Evolutionary conservation across 2,329 filamentous ascomycete species (phyloP).

Genomic region (Cyclaneusma minus): DNA sequence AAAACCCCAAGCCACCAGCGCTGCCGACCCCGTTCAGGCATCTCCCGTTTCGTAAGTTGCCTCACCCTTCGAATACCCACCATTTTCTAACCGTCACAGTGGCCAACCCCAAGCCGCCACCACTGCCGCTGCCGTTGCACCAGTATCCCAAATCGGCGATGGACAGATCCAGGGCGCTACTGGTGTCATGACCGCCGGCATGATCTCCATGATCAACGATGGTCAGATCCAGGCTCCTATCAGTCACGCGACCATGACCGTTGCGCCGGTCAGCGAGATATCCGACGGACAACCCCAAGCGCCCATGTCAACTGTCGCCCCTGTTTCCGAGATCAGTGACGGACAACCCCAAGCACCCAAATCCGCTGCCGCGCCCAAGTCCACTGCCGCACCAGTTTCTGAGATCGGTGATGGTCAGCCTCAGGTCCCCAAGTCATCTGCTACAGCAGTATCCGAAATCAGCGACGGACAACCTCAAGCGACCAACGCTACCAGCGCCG

Average conservation of each 20-base stretch:
- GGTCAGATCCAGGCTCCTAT: slow-evolving; percentile 14
- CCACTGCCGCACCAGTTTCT: slow-evolving; percentile 6
- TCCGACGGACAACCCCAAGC: slow-evolving; percentile 8
- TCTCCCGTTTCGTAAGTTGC: slow-evolving; percentile 1
- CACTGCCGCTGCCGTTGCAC: slow-evolving; percentile 2
- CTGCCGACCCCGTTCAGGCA: slow-evolving; percentile 8
- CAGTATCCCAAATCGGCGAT: slow-evolving; percentile 7
- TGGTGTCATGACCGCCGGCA: slow-evolving; percentile 8
- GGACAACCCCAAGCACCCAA: slow-evolving; percentile 18
- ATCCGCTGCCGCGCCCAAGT: slow-evolving; percentile 18
- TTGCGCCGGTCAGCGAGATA: slow-evolving; percentile 1
- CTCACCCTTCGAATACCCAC: slow-evolving; percentile 1
- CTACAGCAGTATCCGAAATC: slow-evolving; percentile 1
- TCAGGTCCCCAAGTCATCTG: slow-evolving; percentile 24
- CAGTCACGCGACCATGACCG: slow-evolving; percentile 2
- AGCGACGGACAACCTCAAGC: slow-evolving; percentile 1
- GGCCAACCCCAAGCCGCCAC: slow-evolving; percentile 5
- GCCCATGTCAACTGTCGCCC: slow-evolving; percentile 5
- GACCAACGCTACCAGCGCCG: slow-evolving; percentile 10
- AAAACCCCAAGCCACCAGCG: slow-evolving; percentile 7
- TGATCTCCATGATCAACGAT: slow-evolving; percentile 13
- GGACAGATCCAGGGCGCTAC: slow-evolving; percentile 4
- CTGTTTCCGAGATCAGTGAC: slow-evolving; percentile 18
- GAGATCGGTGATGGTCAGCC: slow-evolving; percentile 26
- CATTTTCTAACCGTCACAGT: slow-evolving; percentile 8